Conservation (phyloP, 169 alveolate genomes). For the Perkinsus marinus region DNA sequence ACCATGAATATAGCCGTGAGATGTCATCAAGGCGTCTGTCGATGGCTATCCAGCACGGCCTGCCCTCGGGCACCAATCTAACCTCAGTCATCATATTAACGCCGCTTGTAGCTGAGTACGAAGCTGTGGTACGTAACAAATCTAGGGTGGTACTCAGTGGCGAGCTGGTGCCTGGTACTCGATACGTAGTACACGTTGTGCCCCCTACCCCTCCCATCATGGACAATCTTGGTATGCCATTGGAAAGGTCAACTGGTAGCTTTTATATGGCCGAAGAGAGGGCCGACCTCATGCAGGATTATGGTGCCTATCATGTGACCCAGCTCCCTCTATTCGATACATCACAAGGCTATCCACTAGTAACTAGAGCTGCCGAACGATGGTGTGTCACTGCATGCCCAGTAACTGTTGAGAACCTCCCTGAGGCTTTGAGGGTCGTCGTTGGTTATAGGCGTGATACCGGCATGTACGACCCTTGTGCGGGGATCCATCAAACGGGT, state of each 20-base stretch:
- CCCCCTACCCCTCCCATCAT: not conserved
- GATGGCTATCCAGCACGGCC: not conserved
- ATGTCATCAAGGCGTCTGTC: not conserved
- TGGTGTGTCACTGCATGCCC: not conserved
- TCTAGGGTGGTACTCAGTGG: not conserved
- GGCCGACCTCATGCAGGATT: not conserved
- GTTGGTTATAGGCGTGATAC: not conserved
- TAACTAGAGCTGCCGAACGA: not conserved
- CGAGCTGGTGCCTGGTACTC: not conserved
- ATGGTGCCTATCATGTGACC: not conserved
- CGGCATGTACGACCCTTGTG: not conserved
- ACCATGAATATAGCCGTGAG: not conserved
- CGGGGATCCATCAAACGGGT: not conserved
- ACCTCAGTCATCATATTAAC: not conserved
- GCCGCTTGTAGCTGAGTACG: not conserved
- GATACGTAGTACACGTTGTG: not conserved
- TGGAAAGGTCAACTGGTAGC: not conserved
- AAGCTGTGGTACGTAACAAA: not conserved
- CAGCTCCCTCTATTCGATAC: not conserved
- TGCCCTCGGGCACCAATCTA: not conserved
- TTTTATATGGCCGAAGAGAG: not conserved
- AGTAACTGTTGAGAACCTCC: not conserved
- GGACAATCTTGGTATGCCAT: not conserved
- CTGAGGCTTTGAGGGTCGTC: not conserved
- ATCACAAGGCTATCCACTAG: not conserved